phyloP scores from a whole-genome alignment of 352 stramenopile species.

The Pythium scleroteichum region DNA sequence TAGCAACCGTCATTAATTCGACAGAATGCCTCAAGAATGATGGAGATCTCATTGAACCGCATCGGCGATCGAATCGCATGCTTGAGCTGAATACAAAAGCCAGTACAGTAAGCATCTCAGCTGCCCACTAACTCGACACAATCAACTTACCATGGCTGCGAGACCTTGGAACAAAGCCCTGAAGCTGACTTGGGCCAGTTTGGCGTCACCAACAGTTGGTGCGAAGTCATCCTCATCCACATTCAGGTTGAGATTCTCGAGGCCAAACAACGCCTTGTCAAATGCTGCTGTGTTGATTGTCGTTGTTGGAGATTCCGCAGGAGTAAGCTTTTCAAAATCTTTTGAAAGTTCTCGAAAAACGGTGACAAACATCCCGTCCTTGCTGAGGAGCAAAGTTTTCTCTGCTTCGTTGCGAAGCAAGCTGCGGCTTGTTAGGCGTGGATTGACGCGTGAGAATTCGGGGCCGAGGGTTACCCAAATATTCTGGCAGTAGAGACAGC shows the following conservation, averaged over 20 bases:
- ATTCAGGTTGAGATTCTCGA: conserved; percentile 79
- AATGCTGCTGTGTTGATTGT: conserved; percentile 29
- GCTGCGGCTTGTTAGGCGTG: conserved; percentile 49
- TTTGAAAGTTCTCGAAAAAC: conserved; percentile 52
- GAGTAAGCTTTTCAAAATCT: conserved; percentile 60
- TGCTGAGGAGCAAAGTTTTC: conserved; percentile 50
- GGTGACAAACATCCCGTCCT: conserved; percentile 65
- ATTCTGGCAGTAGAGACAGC: conserved; percentile 64
- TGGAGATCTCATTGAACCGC: conserved; percentile 58
- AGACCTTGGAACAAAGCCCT: conserved; percentile 51
- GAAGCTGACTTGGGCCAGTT: conserved; percentile 64
- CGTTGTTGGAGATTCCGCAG: conserved; percentile 39
- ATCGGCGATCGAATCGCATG: conserved; percentile 66
- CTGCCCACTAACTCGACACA: background rate
- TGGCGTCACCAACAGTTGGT: conserved; percentile 40
- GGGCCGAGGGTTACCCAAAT: conserved; percentile 54
- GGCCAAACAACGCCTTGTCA: conserved; percentile 65
- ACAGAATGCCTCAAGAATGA: conserved; percentile 73
- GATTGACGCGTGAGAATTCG: conserved; percentile 74
- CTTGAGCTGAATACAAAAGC: conserved; percentile 42
- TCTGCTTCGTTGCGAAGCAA: conserved; percentile 59
- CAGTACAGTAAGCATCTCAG: background rate
- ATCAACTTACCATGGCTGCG: conserved; percentile 53
- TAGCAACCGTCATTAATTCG: conserved; percentile 76
- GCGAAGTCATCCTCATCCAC: conserved; percentile 64